These are phyloP conservation scores for Botrytis byssoidea DNA, from an alignment of 2,329 filamentous ascomycete species.

Conservation along the genomic window DNA sequence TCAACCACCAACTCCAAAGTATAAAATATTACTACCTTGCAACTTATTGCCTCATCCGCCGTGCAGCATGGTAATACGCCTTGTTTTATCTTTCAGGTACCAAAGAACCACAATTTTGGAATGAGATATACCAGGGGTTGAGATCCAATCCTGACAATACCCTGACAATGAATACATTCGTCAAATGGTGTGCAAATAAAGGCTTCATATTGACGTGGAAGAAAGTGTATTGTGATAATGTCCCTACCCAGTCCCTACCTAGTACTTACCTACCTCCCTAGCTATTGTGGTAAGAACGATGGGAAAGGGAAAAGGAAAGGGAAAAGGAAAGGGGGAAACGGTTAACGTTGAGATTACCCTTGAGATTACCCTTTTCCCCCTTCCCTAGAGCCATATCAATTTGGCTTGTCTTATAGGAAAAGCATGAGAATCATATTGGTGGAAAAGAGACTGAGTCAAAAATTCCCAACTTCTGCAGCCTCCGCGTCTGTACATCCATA, in stretches of 20 bases:
- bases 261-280: neutral
- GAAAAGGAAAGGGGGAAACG: neutral
- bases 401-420: neutral
- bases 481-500: neutral
- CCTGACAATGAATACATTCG: neutral
- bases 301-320: neutral
- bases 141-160: conserved; percentile 3
- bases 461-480: neutral
- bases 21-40: neutral
- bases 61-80: conserved; percentile 1
- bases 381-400: neutral
- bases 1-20: neutral
- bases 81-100: conserved; percentile 10
- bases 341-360: neutral
- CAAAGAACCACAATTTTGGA: conserved; percentile 14
- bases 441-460: neutral
- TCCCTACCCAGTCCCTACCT: no score
- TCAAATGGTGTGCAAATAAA: neutral
- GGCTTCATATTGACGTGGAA: neutral
- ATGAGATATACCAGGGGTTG: conserved; percentile 4
- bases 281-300: neutral
- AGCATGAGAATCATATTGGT: neutral
- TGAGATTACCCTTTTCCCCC: neutral
- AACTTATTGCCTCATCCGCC: neutral
- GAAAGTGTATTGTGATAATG: neutral